These are phyloP conservation scores for Hygrocybe coccinea DNA, from an alignment of 768 basidiomycete species.

Conservation along the genomic window DNA sequence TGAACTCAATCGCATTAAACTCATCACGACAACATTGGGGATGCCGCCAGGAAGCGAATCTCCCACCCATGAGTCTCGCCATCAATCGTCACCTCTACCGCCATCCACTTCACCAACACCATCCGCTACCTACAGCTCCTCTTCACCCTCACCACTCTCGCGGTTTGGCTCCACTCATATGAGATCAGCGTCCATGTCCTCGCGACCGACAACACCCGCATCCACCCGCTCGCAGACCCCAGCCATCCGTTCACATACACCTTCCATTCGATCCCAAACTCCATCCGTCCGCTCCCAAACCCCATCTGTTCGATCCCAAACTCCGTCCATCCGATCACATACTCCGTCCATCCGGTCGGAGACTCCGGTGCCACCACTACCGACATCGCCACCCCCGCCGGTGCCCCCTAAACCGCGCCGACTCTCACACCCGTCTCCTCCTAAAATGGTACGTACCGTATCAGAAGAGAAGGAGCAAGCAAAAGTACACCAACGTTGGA, in stretches of 20 bases:
- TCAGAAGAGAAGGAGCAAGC: constrained; percentile 63
- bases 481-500: constrained; percentile 58
- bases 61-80: constrained; percentile 31
- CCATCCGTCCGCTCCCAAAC: constrained; percentile 30
- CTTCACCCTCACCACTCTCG: constrained; percentile 42
- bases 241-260: constrained; percentile 20
- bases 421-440: constrained; percentile 49
- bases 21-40: constrained; percentile 41
- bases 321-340: constrained; percentile 26
- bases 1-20: constrained; percentile 57
- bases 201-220: constrained; percentile 44
- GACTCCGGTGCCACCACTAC: constrained; percentile 31
- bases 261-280: constrained; percentile 20
- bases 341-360: constrained; percentile 29
- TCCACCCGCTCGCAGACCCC: constrained; percentile 11
- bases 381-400: constrained; percentile 23
- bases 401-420: constrained; percentile 43
- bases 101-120: constrained; percentile 35
- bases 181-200: constrained; percentile 54
- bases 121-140: constrained; percentile 32
- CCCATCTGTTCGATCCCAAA: constrained; percentile 28
- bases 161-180: constrained; percentile 52
- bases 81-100: constrained; percentile 31
- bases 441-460: constrained; percentile 55
- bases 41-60: constrained; percentile 28